Percentiles rank a stretch among this genome's conserved stretches.
These are phyloP conservation scores for Leccinum subgranulosum DNA, from an alignment of 768 basidiomycete genomes.

Conservation along the genomic window DNA sequence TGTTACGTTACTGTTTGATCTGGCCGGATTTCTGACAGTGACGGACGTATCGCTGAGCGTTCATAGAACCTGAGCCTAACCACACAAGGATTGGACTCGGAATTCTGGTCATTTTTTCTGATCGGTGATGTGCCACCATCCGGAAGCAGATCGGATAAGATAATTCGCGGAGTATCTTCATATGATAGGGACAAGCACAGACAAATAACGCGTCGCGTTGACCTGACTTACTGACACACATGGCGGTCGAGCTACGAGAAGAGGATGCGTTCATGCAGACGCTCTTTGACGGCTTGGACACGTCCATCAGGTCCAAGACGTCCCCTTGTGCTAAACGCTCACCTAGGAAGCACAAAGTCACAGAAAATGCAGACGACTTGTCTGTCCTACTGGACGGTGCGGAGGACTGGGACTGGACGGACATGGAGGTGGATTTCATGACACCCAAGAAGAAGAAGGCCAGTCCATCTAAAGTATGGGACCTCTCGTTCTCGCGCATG, in stretches of 20 bases:
- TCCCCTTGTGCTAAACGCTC: slow-evolving; percentile 21
- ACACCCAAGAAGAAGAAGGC: slow-evolving; percentile 47
- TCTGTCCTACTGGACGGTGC: slow-evolving; percentile 56
- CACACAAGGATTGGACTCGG: not conserved
- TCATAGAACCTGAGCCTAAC: not conserved
- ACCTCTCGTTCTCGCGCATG: not conserved
- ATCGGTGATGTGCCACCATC: not conserved
- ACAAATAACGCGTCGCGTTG: slow-evolving; percentile 28
- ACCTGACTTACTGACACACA: slow-evolving; percentile 22
- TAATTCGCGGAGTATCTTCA: slow-evolving; percentile 8
- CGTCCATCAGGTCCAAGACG: slow-evolving; percentile 43
- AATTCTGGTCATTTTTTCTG: not conserved
- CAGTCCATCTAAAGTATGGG: slow-evolving; percentile 22
- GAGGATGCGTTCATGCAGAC: slow-evolving; percentile 60
- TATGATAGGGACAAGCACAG: slow-evolving; percentile 2
- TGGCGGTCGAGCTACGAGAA: slow-evolving; percentile 39
- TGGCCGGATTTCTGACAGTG: not conserved
- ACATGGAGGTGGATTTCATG: slow-evolving; percentile 48
- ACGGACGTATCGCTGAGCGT: not conserved
- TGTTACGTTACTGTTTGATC: not conserved
- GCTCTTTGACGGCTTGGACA: slow-evolving; percentile 50
- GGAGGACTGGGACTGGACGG: slow-evolving; percentile 69
- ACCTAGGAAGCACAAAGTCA: slow-evolving; percentile 24
- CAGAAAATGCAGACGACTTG: slow-evolving; percentile 34
- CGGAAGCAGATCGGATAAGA: slow-evolving; percentile 10